Evolutionary conservation across 2,329 filamentous ascomycete genomes (phyloP).

Genomic region (Dothistroma septosporum): DNA sequence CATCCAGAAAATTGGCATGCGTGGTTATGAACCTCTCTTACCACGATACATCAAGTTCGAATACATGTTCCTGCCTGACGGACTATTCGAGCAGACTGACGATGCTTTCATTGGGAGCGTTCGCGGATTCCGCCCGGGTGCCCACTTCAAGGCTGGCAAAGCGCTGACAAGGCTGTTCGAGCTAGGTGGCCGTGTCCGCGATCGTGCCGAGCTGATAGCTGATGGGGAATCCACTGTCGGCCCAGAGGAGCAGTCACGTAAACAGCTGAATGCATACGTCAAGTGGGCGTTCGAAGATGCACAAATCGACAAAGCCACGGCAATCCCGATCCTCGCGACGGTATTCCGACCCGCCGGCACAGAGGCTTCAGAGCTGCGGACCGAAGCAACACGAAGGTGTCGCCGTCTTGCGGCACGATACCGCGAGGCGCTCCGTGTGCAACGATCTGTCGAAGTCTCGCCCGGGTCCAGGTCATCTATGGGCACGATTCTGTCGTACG

Average conservation of each 20-base stretch:
- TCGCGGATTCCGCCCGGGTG: constrained; percentile 22
- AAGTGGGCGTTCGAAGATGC: constrained; percentile 53
- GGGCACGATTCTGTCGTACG: constrained; percentile 20
- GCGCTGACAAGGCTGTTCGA: constrained; percentile 49
- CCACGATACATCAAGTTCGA: constrained; percentile 51
- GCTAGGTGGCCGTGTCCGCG: constrained; percentile 50
- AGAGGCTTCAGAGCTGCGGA: constrained; percentile 40
- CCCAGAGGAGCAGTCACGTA: constrained; percentile 24
- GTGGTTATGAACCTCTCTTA: constrained; percentile 55
- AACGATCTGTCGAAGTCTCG: constrained; percentile 27
- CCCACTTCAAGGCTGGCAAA: constrained; percentile 49
- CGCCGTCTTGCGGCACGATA: constrained; percentile 43
- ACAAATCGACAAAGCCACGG: constrained; percentile 35
- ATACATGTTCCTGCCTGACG: constrained; percentile 51
- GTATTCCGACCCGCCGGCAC: constrained; percentile 41
- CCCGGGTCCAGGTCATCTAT: constrained; percentile 15
- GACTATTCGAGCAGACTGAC: constrained; percentile 47
- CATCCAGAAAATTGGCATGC: constrained; percentile 51
- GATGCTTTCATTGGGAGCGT: constrained; percentile 46
- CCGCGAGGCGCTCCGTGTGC: constrained; percentile 35
- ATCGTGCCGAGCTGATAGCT: constrained; percentile 39
- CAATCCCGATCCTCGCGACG: constrained; percentile 45
- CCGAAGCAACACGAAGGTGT: constrained; percentile 43
- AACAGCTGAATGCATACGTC: constrained; percentile 44
- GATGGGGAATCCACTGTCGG: constrained; percentile 12